Evolutionary conservation across 139 green algal species (phyloP).

Genomic region (Tetradesmus obliquus): DNA sequence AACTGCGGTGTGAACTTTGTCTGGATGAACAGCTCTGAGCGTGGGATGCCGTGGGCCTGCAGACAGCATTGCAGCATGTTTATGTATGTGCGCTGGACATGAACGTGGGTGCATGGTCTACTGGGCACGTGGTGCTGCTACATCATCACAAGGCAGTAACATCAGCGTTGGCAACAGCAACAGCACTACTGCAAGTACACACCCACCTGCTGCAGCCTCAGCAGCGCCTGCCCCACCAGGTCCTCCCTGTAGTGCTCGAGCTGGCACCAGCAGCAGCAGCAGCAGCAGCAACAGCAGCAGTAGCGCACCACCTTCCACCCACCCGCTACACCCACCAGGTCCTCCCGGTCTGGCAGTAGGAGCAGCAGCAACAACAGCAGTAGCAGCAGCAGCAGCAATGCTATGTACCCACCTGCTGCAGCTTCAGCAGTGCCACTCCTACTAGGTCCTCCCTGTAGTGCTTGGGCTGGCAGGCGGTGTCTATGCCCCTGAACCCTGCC

Average conservation of each 20-base stretch:
- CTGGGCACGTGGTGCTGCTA: conserved; percentile 3
- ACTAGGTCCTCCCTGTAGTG: conserved; percentile 34
- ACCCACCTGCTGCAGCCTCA: not conserved
- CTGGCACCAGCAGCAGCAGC: not conserved
- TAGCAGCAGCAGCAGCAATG: not conserved
- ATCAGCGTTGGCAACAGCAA: not conserved
- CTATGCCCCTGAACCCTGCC: conserved; percentile 30
- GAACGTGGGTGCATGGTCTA: not conserved
- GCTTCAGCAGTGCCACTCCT: not conserved
- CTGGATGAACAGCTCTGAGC: not conserved
- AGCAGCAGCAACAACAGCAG: not conserved
- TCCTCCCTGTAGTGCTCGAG: not conserved
- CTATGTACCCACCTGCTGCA: conserved; percentile 14
- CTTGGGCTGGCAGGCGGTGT: conserved; percentile 40
- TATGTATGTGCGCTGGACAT: not conserved
- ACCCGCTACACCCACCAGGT: not conserved
- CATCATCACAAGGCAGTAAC: not conserved
- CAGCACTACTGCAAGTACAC: not conserved
- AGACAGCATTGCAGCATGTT: too few relatives aligned
- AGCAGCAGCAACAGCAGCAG: not conserved
- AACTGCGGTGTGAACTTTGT: not conserved
- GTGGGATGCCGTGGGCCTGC: too few relatives aligned
- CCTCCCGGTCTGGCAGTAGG: not conserved
- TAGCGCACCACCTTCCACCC: not conserved
- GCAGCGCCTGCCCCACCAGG: not conserved